These are phyloP conservation scores for Naganishia kalamii DNA, from an alignment of 768 basidiomycete genomes.

Conservation along the genomic window DNA sequence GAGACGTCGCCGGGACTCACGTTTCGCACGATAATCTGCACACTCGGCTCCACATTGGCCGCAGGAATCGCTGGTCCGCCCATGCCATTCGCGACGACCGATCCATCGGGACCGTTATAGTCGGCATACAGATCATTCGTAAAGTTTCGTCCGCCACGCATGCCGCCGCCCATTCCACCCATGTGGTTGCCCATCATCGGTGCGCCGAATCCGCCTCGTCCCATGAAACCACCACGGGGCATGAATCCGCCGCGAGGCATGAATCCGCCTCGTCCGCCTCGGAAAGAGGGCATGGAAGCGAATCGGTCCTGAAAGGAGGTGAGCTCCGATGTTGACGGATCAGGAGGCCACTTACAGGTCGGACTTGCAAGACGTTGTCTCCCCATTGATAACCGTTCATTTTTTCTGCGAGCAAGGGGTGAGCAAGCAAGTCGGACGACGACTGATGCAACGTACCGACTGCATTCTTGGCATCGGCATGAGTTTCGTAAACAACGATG, in stretches of 20 bases:
- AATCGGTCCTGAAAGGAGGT: conserved; percentile 35
- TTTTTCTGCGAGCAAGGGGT: conserved; percentile 58
- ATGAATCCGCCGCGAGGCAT: conserved; percentile 50
- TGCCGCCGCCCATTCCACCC: conserved; percentile 61
- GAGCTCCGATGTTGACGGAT: background rate
- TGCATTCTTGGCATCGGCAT: conserved; percentile 83
- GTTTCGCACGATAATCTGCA: conserved; percentile 97
- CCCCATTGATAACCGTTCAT: conserved; percentile 98
- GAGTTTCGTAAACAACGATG: conserved; percentile 89
- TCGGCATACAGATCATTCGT: conserved; percentile 86
- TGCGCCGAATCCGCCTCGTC: conserved; percentile 49
- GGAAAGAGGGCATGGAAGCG: conserved; percentile 53
- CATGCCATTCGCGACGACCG: conserved; percentile 11
- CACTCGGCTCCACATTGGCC: conserved; percentile 66
- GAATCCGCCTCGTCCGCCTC: conserved; percentile 53
- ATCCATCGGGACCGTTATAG: conserved; percentile 74
- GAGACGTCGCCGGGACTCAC: conserved; percentile 54
- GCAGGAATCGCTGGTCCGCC: conserved; percentile 35
- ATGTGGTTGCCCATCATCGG: conserved; percentile 49
- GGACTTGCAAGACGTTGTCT: conserved; percentile 87
- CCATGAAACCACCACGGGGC: conserved; percentile 33
- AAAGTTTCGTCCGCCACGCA: conserved; percentile 50
- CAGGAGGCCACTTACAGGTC: conserved; percentile 59
- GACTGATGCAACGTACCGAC: conserved; percentile 60
- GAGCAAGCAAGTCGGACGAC: background rate